Conservation (phyloP, 768 basidiomycete species). For the Tylopilus rubrobrunneus region DNA sequence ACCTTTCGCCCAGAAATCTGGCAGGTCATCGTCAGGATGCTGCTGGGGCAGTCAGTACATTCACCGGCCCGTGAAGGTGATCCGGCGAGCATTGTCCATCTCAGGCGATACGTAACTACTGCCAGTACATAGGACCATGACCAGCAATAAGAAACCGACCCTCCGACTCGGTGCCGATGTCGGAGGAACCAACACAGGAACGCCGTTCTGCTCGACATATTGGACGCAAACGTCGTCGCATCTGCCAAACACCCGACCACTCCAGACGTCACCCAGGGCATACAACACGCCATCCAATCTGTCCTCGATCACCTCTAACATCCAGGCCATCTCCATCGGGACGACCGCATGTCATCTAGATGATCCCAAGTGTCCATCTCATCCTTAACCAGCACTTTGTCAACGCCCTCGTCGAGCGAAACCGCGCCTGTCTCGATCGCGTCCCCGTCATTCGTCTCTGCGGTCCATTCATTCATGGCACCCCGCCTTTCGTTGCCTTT, state of each 20-base stretch:
- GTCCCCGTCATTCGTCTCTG: conserved; percentile 65
- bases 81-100: no score
- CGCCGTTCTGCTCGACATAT: conserved; percentile 24
- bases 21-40: conserved; percentile 20
- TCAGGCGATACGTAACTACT: no score
- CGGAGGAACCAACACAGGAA: conserved; percentile 37
- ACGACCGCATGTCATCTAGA: conserved; percentile 42
- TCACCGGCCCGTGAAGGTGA: no score
- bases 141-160: background rate
- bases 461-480: conserved; percentile 52
- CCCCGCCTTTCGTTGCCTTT: conserved; percentile 55
- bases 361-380: background rate
- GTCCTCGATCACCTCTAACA: conserved; percentile 39
- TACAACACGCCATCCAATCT: conserved; percentile 46
- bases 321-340: conserved; percentile 56
- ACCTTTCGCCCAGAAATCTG: conserved; percentile 19
- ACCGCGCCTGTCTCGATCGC: conserved; percentile 47
- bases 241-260: conserved; percentile 52
- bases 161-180: conserved; percentile 34
- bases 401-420: conserved; percentile 58
- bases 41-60: background rate
- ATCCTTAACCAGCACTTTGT: conserved; percentile 40
- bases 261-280: conserved; percentile 53
- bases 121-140: no score
- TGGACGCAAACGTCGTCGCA: conserved; percentile 20